Percentiles rank a stretch among this genome's conserved stretches.
These are phyloP conservation scores for Hypoxylon sp. DNA, from an alignment of 2,329 filamentous ascomycete genomes.

Conservation along the genomic window DNA sequence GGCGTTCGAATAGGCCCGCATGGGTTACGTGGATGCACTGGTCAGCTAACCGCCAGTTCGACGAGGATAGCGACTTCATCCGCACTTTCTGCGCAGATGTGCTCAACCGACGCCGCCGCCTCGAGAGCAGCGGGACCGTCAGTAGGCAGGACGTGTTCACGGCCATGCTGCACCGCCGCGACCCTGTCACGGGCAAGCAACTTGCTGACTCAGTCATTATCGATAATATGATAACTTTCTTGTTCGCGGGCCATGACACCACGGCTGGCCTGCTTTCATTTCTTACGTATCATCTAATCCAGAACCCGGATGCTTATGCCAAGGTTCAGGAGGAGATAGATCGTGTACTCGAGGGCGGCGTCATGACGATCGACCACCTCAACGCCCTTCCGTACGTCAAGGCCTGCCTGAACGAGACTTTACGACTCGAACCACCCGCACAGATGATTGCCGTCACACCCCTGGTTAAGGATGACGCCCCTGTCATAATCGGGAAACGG, in stretches of 20 bases:
- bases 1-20: neutral
- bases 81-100: neutral
- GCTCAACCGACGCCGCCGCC: neutral
- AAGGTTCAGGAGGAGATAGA: slow-evolving; percentile 4
- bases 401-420: slow-evolving; percentile 1
- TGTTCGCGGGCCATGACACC: slow-evolving; percentile 66
- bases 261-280: slow-evolving; percentile 68
- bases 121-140: neutral
- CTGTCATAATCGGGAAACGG: neutral
- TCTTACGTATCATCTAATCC: slow-evolving; percentile 51
- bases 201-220: slow-evolving; percentile 63
- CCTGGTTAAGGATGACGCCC: neutral
- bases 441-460: neutral
- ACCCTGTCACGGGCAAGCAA: slow-evolving; percentile 66
- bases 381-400: neutral
- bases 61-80: slow-evolving; percentile 26
- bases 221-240: slow-evolving; percentile 69
- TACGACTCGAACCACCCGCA: slow-evolving; percentile 1
- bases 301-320: neutral
- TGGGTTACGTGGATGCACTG: slow-evolving; percentile 5
- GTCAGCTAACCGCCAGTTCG: slow-evolving; percentile 47
- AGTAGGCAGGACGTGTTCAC: slow-evolving; percentile 66
- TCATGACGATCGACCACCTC: neutral
- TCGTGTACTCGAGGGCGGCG: neutral
- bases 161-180: slow-evolving; percentile 63